Base-by-base conservation (phyloP, 2,329 filamentous ascomycete genomes). In the Coniochaeta sp. region DNA sequence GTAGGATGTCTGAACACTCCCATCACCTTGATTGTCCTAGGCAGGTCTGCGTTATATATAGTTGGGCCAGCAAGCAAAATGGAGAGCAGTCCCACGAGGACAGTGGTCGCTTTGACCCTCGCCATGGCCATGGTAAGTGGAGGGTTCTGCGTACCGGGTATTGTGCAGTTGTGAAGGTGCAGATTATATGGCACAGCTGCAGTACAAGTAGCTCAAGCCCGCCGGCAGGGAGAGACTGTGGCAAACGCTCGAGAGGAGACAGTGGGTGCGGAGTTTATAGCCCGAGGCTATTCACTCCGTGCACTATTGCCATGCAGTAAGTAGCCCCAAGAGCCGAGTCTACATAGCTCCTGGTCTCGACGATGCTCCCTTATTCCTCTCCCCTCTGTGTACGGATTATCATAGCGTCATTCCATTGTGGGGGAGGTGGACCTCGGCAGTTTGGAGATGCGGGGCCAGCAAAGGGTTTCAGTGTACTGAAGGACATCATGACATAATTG, bases 1-100 rank as follows among this genome's bases (percentile, higher is more conserved):
- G 44, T 58, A 3, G 64, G 63, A 9, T 58, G 59, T 16, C 72
- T 68, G 31, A 71, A 68, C 5, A 71, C 16, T 12, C 73, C 73
- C 0, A 68, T 26, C 36, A 58, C 56, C 54, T 22, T 57, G 54
- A 57, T 3, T 36, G 54, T 57, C 31, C 54, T 19, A 24, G 54
- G 54, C 34, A 57, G 54, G 22, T 57, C 47, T 17, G 24, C 24
- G 26, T 52, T 52, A 24, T 52, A 52, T 31, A 52, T 28, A 24
- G 47, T 52, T 12, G 47, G 47, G 4, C 47, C 47, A 2, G 47
- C 47, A n/a, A 52, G 14, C 17, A 52, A 17, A 24, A 52, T 31
- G 47, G 47, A 52, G 9, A 52, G 47, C 9, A 52, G 26, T 52
- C 47, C 47, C 19, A 31, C 47, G 24, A 52, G 26, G 12, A 52